Conservation (phyloP, 202 grass and related monocot genomes). For the Zoysia matrella region DNA sequence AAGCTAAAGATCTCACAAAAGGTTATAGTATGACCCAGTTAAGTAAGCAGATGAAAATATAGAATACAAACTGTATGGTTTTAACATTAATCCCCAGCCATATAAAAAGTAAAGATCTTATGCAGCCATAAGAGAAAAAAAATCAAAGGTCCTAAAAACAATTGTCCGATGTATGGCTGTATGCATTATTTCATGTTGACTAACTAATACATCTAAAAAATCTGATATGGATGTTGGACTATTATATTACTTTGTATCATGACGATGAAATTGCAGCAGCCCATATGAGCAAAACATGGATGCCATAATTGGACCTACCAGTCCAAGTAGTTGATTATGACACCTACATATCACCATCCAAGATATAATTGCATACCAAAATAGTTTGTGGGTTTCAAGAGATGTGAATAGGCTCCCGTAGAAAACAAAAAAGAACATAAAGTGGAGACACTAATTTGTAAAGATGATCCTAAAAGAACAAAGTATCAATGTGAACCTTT, state of each 20-base stretch:
- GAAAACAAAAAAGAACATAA: neutral
- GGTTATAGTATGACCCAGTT: conserved; percentile 9
- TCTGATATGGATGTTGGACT: conserved; percentile 1
- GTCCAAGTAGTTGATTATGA: neutral
- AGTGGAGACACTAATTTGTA: conserved; percentile 2
- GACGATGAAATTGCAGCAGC: conserved; percentile 19
- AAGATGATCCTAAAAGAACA: neutral
- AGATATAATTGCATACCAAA: conserved; percentile 1
- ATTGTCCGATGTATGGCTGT: neutral
- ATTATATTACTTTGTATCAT: neutral
- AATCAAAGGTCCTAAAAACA: conserved; percentile 1
- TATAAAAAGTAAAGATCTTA: conserved; percentile 5
- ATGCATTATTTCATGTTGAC: neutral
- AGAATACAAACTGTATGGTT: neutral
- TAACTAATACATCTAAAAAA: conserved; percentile 13
- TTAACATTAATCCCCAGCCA: neutral
- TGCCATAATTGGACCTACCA: neutral
- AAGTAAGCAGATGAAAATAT: conserved; percentile 30
- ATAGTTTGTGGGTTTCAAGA: neutral
- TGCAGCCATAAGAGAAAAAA: neutral
- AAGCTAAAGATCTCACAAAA: conserved; percentile 25
- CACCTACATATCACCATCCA: conserved; percentile 1
- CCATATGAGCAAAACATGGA: conserved; percentile 1
- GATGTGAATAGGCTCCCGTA: neutral
- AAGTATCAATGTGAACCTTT: neutral